Evolutionary conservation across 768 basidiomycete species (phyloP).

Genomic region (Boletus vermiculosoides): DNA sequence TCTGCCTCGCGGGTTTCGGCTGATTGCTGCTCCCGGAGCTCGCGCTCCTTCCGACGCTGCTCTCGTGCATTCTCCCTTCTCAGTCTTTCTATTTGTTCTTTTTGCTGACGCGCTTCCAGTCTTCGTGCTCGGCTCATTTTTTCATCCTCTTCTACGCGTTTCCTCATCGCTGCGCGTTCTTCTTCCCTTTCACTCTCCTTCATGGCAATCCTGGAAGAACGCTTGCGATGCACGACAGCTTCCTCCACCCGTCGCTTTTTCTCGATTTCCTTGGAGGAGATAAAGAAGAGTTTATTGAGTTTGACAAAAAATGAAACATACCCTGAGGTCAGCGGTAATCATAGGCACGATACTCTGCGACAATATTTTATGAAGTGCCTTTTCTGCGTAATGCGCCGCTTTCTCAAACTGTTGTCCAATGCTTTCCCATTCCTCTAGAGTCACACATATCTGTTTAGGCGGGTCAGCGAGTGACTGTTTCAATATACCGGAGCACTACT

Average conservation of each 20-base stretch:
- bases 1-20: conserved; percentile 11
- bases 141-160: conserved; percentile 64
- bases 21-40: conserved; percentile 27
- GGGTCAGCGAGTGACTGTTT: neutral
- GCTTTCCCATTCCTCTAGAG: conserved; percentile 81
- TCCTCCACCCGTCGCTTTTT: conserved; percentile 64
- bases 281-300: neutral
- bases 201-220: conserved; percentile 83
- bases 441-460: conserved; percentile 69
- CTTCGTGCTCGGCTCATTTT: conserved; percentile 63
- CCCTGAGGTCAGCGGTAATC: conserved; percentile 67
- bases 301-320: conserved; percentile 26
- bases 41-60: conserved; percentile 39
- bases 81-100: conserved; percentile 54
- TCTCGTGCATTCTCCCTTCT: conserved; percentile 62
- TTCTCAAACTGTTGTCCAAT: conserved; percentile 73
- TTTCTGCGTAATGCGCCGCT: conserved; percentile 78
- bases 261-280: conserved; percentile 53
- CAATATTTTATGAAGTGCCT: conserved; percentile 69
- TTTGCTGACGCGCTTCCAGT: conserved; percentile 53
- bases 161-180: conserved; percentile 56
- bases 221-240: conserved; percentile 80
- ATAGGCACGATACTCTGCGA: conserved; percentile 64
- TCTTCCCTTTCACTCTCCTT: conserved; percentile 81
- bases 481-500: conserved; percentile 24